Conservation (phyloP, 1,139 yeast genomes). For the Groenewaldozyma sp. region DNA sequence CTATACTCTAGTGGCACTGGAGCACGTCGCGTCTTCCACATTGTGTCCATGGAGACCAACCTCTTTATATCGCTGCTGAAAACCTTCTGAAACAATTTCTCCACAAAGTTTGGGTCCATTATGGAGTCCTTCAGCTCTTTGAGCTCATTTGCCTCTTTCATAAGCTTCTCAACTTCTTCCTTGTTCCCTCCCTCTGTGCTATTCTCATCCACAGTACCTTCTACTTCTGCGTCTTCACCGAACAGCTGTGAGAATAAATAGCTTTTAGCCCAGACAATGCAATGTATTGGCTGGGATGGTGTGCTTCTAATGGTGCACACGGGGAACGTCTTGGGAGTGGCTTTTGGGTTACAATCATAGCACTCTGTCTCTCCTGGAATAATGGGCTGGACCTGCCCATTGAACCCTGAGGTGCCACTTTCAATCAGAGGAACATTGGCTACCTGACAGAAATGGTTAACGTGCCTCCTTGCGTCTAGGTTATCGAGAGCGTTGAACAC, state of each 20-base stretch:
- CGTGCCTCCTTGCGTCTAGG: constrained; percentile 83
- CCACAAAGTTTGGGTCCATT: constrained; percentile 28
- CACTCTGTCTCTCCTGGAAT: constrained; percentile 79
- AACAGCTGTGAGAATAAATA: constrained; percentile 77
- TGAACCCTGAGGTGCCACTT: constrained; percentile 90
- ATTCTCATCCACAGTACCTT: constrained; percentile 31
- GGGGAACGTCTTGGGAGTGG: constrained; percentile 83
- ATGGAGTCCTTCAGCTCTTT: constrained; percentile 48
- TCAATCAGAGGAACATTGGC: constrained; percentile 74
- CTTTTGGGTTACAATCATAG: constrained; percentile 83
- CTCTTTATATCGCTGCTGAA: constrained; percentile 68
- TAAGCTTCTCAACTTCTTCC: constrained; percentile 56
- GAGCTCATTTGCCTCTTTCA: constrained; percentile 70
- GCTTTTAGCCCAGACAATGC: constrained; percentile 96
- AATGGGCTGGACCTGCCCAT: constrained; percentile 91
- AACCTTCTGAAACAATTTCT: constrained; percentile 36
- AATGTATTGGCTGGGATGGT: constrained; percentile 92
- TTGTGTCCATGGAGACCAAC: constrained; percentile 56
- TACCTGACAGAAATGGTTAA: constrained; percentile 72
- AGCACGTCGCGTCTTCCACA: constrained; percentile 64
- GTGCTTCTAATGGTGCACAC: constrained; percentile 96
- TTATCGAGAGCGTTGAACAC: constrained; percentile 92
- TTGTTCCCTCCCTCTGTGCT: constrained; percentile 30
- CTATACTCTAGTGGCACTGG: constrained; percentile 53
- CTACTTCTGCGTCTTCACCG: constrained; percentile 34